Conservation (phyloP, 257 asterid species). For the Ehretia macrophylla region DNA sequence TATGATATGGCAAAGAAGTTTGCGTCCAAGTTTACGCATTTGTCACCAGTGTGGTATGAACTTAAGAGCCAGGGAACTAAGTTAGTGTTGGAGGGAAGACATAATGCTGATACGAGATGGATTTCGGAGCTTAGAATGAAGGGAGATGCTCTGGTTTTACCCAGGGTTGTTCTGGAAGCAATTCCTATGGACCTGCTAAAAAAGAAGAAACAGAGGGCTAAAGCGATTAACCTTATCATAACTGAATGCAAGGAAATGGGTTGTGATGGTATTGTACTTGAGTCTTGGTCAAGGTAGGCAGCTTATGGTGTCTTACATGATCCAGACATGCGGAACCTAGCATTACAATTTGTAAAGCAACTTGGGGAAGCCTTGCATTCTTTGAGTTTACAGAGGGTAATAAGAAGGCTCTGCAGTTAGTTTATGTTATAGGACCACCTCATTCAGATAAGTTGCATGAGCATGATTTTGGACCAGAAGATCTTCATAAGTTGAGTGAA, state of each 20-base stretch:
- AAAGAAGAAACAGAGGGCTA: conserved; percentile 62
- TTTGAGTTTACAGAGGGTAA: conserved; percentile 30
- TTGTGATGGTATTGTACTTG: too few species aligned
- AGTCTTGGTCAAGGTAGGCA: conserved; percentile 98
- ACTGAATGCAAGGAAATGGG: conserved; percentile 94
- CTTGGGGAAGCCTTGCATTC: conserved; percentile 89
- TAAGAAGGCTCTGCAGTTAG: conserved; percentile 46
- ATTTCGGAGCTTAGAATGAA: conserved; percentile 54
- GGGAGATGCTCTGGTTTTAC: conserved; percentile 76
- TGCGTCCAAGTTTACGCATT: too few species aligned
- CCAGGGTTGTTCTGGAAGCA: conserved; percentile 87
- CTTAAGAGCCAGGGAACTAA: conserved; percentile 63
- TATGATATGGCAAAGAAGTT: conserved; percentile 83
- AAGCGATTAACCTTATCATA: conserved; percentile 57
- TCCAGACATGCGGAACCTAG: conserved; percentile 63
- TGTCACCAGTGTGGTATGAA: too few species aligned
- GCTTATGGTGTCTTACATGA: conserved; percentile 86
- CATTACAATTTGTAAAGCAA: conserved; percentile 63
- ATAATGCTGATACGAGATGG: conserved; percentile 88
- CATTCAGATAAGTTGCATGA: too few species aligned
- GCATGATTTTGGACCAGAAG: too few species aligned
- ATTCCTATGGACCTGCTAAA: conserved; percentile 64
- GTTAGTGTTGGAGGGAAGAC: conserved; percentile 83
- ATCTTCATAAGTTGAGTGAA: too few species aligned
- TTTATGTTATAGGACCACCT: too few species aligned